phyloP scores from a whole-genome alignment of 108 stramenopile genomes.

The Skeletonema menzelii region DNA sequence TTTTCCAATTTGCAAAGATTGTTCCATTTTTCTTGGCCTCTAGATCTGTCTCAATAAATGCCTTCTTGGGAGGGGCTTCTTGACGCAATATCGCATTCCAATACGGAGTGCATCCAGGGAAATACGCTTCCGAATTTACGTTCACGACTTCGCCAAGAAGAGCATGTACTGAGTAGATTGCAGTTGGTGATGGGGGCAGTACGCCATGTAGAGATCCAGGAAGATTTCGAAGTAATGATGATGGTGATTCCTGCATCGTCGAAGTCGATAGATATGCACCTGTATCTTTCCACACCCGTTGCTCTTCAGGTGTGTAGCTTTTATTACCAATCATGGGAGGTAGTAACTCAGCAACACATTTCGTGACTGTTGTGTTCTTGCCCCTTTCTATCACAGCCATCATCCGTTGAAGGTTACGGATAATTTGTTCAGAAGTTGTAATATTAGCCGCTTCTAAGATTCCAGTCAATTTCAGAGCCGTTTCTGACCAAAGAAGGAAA shows the following conservation, averaged over 20 bases:
- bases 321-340: not conserved
- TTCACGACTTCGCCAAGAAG: not conserved
- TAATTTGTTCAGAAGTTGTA: not conserved
- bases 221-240: not conserved
- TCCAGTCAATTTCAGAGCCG: not conserved
- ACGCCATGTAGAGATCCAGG: not conserved
- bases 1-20: not conserved
- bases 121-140: slow-evolving; percentile 4
- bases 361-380: not conserved
- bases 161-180: not conserved
- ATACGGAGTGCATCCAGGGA: slow-evolving; percentile 2
- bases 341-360: not conserved
- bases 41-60: not conserved
- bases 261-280: not conserved
- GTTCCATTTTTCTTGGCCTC: not conserved
- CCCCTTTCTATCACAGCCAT: not conserved
- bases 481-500: not conserved
- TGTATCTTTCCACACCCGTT: not conserved
- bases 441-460: not conserved
- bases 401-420: not conserved
- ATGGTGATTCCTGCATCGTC: not conserved
- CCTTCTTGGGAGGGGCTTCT: not conserved
- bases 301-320: not conserved
- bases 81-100: not conserved
- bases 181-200: not conserved